Evolutionary conservation across 441 rosid species (phyloP).

Genomic region (Arabidopsis lyrata): DNA sequence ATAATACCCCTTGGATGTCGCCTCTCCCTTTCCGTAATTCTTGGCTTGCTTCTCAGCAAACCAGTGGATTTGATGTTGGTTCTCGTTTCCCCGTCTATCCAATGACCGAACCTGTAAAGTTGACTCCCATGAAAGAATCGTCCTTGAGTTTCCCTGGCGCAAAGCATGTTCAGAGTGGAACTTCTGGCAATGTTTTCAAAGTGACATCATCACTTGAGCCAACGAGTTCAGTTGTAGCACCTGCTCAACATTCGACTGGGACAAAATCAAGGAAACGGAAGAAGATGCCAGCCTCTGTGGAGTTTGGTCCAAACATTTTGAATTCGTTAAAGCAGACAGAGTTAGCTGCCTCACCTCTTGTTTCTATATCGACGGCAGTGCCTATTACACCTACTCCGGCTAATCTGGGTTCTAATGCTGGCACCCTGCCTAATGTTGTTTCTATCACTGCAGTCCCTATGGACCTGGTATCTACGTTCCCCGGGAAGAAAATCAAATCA

Average conservation of each 20-base stretch:
- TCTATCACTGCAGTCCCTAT: constrained; percentile 49
- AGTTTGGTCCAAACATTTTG: constrained; percentile 52
- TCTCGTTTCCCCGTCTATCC: constrained; percentile 67
- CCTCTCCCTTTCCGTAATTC: constrained; percentile 73
- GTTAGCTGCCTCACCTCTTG: constrained; percentile 52
- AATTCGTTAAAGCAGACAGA: constrained; percentile 60
- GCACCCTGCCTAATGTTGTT: constrained; percentile 34
- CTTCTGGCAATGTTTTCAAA: constrained; percentile 52
- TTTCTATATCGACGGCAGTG: constrained; percentile 46
- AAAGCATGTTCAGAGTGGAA: constrained; percentile 57
- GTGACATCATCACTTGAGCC: constrained; percentile 58
- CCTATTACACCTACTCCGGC: constrained; percentile 40
- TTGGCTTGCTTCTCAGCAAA: constrained; percentile 80
- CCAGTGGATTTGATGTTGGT: constrained; percentile 64
- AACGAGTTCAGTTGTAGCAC: constrained; percentile 51
- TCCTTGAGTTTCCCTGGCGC: constrained; percentile 55
- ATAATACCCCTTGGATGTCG: constrained; percentile 75
- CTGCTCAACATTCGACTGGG: constrained; percentile 62
- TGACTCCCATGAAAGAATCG: constrained; percentile 69
- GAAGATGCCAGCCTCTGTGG: constrained; percentile 63
- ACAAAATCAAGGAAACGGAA: constrained; percentile 84
- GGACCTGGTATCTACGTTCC: constrained; percentile 51
- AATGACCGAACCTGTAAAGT: constrained; percentile 62
- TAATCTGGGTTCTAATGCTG: constrained; percentile 30
- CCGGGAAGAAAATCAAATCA: constrained; percentile 52